A percentile compares a stretch with the other conserved stretches of the same genome.
These are phyloP conservation scores for Zymoseptoria passerinii DNA, from an alignment of 2,329 filamentous ascomycete genomes.

Conservation along the genomic window DNA sequence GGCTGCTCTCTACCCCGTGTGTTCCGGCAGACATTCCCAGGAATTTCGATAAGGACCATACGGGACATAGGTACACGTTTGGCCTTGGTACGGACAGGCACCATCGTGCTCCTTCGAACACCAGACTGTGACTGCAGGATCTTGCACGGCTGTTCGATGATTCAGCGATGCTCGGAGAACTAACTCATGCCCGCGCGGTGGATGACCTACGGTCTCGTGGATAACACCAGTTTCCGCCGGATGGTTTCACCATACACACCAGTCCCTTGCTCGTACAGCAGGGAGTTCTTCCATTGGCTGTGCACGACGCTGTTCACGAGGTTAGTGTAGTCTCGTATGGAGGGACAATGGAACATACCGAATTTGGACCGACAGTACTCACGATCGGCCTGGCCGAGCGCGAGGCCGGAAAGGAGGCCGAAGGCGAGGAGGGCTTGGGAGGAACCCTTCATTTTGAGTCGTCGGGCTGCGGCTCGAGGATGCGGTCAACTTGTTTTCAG, in stretches of 20 bases:
- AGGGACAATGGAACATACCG: background rate
- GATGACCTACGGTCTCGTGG: background rate
- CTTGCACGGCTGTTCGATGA: background rate
- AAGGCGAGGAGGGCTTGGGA: background rate
- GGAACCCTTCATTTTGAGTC: constrained; percentile 47
- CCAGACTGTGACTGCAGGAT: background rate
- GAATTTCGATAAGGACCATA: background rate
- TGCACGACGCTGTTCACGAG: background rate
- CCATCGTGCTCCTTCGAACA: background rate
- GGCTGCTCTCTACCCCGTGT: background rate
- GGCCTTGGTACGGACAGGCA: background rate
- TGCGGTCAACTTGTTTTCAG: constrained; percentile 64
- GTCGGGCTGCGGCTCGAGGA: constrained; percentile 85
- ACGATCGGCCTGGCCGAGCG: background rate
- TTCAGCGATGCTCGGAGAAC: background rate
- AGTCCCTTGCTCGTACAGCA: background rate
- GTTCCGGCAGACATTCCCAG: background rate
- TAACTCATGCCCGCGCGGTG: background rate
- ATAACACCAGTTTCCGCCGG: background rate
- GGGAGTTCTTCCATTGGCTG: background rate
- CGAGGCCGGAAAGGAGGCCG: background rate
- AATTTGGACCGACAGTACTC: background rate
- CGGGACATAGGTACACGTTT: background rate
- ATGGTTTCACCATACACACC: background rate
- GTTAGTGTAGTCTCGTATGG: background rate